A percentile compares a stretch with the other conserved stretches of the same genome.
phyloP scores from a whole-genome alignment of 257 asterid species.

The Petunia axillaris region DNA sequence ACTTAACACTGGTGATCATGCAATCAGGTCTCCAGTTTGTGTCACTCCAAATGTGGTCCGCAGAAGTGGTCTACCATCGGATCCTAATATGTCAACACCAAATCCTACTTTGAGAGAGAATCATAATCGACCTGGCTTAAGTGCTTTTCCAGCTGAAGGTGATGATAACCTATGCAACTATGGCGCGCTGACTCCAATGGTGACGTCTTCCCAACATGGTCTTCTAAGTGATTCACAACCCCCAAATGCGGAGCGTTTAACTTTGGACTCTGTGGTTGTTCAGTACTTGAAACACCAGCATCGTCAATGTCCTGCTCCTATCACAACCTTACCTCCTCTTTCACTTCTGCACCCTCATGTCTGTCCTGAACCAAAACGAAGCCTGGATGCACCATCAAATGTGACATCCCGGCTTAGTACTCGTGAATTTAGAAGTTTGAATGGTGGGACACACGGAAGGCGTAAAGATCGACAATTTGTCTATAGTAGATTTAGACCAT shows the following conservation, averaged over 20 bases:
- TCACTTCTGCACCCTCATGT: constrained; percentile 95
- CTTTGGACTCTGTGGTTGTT: constrained; percentile 88
- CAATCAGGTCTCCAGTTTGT: constrained; percentile 58
- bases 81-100: constrained; percentile 49
- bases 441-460: constrained; percentile 80
- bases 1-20: constrained; percentile 65
- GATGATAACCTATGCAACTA: constrained; percentile 52
- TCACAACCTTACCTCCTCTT: constrained; percentile 96
- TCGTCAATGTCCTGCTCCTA: constrained; percentile 98
- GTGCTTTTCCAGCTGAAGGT: constrained; percentile 46
- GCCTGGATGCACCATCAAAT: constrained; percentile 94
- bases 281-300: constrained; percentile 97
- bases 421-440: constrained; percentile 79
- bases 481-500: constrained; percentile 92
- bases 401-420: constrained; percentile 86
- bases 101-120: constrained; percentile 55
- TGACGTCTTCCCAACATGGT: constrained; percentile 57
- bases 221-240: constrained; percentile 64
- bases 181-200: constrained; percentile 36
- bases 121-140: constrained; percentile 44
- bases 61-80: constrained; percentile 59
- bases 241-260: constrained; percentile 65
- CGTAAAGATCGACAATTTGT: constrained; percentile 96
- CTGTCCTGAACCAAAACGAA: constrained; percentile 92
- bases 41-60: constrained; percentile 57